phyloP scores from a whole-genome alignment of 768 basidiomycete genomes.

The Paxillus ammoniavirescens region DNA sequence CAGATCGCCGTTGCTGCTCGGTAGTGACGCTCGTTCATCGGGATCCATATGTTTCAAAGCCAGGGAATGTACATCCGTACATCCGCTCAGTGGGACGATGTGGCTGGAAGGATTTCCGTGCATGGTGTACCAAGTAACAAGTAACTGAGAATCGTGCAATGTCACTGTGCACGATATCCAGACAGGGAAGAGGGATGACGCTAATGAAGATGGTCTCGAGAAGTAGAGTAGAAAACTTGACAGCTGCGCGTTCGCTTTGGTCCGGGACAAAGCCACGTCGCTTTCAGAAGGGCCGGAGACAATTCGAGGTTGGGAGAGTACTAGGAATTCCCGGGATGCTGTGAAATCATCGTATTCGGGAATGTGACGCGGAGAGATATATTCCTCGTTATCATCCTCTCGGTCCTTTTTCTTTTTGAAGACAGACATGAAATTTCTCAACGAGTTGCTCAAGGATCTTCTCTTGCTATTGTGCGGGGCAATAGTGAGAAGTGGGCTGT shows the following conservation, averaged over 20 bases:
- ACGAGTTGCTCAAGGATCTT: conserved; percentile 57
- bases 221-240: conserved; percentile 47
- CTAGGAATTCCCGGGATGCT: background rate
- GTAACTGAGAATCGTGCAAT: conserved; percentile 39
- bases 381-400: conserved; percentile 27
- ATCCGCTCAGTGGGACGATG: conserved; percentile 48
- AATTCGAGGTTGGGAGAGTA: background rate
- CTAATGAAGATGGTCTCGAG: conserved; percentile 26
- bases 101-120: conserved; percentile 41
- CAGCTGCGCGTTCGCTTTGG: background rate
- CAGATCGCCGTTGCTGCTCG: conserved; percentile 39
- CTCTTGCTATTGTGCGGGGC: conserved; percentile 40
- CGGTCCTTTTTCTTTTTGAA: conserved; percentile 48
- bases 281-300: conserved; percentile 1
- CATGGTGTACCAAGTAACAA: conserved; percentile 47
- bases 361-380: conserved; percentile 1
- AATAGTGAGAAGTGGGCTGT: conserved; percentile 16
- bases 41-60: conserved; percentile 38
- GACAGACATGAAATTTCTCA: conserved; percentile 61
- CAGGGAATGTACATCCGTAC: conserved; percentile 65
- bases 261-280: background rate
- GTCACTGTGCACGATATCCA: conserved; percentile 50
- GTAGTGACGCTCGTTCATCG: conserved; percentile 46
- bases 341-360: conserved; percentile 5
- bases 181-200: conserved; percentile 32